phyloP scores from a whole-genome alignment of 1,284 basidiomycete genomes.

The Rugosomyces carneus region DNA sequence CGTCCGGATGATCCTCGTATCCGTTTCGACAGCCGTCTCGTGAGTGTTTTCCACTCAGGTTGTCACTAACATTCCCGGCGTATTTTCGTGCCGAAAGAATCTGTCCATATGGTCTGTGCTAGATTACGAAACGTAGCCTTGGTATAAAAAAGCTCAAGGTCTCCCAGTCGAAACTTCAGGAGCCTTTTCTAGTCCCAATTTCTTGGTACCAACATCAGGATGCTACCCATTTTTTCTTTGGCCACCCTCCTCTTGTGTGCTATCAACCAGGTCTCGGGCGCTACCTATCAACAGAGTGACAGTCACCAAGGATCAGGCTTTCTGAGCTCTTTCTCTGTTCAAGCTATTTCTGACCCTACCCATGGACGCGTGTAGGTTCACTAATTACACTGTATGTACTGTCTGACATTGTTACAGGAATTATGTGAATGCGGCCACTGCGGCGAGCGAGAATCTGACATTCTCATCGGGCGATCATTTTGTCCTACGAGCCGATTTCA shows the following conservation, averaged over 20 bases:
- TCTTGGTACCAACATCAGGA: background rate
- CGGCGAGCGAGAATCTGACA: conserved; percentile 29
- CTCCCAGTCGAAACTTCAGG: too few species aligned
- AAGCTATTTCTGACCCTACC: conserved; percentile 42
- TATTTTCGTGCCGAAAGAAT: background rate
- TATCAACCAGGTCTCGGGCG: conserved; percentile 15
- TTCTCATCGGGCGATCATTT: conserved; percentile 29
- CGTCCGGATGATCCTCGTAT: conserved; percentile 7
- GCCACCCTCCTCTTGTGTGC: conserved; percentile 9
- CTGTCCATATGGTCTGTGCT: background rate
- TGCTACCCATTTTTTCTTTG: background rate
- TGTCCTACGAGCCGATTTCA: conserved; percentile 39
- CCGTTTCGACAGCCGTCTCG: background rate
- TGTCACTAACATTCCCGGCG: background rate
- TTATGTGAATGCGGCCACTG: conserved; percentile 32
- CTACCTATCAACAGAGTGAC: conserved; percentile 31
- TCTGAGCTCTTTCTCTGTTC: conserved; percentile 35
- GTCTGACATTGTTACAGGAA: background rate
- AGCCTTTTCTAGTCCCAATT: background rate
- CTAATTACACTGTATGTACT: background rate
- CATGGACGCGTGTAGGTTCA: conserved; percentile 39
- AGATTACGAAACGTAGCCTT: background rate
- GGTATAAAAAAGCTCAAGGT: background rate
- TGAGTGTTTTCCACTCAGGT: background rate
- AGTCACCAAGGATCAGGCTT: conserved; percentile 38